Conservation (phyloP, 2,329 filamentous ascomycete species). For the Talaromyces sp. region DNA sequence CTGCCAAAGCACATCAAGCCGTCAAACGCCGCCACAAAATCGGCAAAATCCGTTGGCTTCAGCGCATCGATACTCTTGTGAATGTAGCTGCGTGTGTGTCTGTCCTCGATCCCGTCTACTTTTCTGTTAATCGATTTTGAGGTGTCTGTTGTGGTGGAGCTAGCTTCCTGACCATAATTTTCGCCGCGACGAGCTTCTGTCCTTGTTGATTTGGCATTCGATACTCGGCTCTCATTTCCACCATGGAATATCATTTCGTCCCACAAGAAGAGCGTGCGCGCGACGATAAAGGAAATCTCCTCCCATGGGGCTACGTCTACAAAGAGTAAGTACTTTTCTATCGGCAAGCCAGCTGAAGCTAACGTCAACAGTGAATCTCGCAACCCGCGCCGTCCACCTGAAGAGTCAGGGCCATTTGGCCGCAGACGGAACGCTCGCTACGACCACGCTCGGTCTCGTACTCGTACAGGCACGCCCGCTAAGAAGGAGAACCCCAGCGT, state of each 20-base stretch:
- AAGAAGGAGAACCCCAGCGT: slow-evolving; percentile 56
- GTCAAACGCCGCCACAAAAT: slow-evolving; percentile 1
- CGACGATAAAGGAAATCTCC: slow-evolving; percentile 56
- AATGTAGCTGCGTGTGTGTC: background rate
- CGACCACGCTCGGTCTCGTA: slow-evolving; percentile 47
- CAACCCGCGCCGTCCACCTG: slow-evolving; percentile 52
- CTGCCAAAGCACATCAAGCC: slow-evolving; percentile 4
- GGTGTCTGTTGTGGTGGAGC: background rate
- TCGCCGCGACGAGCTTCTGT: background rate
- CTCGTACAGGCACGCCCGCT: slow-evolving; percentile 58
- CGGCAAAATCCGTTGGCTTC: background rate
- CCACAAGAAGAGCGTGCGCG: slow-evolving; percentile 60
- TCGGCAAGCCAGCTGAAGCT: slow-evolving; percentile 26
- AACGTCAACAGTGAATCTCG: slow-evolving; percentile 42
- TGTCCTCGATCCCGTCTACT: background rate
- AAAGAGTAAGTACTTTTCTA: slow-evolving; percentile 52
- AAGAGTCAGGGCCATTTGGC: slow-evolving; percentile 63
- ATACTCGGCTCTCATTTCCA: background rate
- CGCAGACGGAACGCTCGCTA: slow-evolving; percentile 48
- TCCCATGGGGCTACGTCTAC: slow-evolving; percentile 64
- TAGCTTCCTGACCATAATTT: background rate
- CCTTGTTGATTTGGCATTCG: background rate
- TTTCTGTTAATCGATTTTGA: background rate
- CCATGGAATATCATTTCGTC: slow-evolving; percentile 64
- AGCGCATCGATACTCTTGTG: background rate